Base-by-base conservation (phyloP, 768 basidiomycete species). In the Mycena epipterygia region DNA sequence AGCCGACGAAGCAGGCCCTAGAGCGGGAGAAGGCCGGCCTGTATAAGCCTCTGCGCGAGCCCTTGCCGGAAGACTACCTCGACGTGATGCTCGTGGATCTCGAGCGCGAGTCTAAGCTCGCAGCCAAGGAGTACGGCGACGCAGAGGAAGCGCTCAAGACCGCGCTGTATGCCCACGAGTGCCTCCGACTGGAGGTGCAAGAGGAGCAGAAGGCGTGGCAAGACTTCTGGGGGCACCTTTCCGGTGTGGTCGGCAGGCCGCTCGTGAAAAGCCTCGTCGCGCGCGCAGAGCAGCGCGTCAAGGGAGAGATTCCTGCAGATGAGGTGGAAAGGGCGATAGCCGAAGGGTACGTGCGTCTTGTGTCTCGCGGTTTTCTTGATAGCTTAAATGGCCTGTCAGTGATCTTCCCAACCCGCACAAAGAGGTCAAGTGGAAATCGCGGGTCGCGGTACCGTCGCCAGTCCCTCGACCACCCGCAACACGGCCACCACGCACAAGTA, bases 201-300 rank as follows among this genome's bases (percentile, higher is more conserved):
- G 61, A 21, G 29, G 71, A 72, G 33, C 48, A 42, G 11, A 17
- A 6, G 19, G 49, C n/a, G 44, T 72, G 71, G 71, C 35, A 39
- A 21, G 46, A 14, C 35, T 41, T 72, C 12, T 67, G 58, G 70
- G 32, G 19, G 19, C 23, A 62, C 17, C 39, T 67, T 1, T 33
- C 30, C 23, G 3, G 59, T 8, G 64, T 67, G 16, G n/a, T 44
- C 16, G 70, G 70, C 19, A 23, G 56, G 33, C 52, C 42, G 14
- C n/a, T 48, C 14, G 65, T 46, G 32, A 23, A 67, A 5, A 23
- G 37, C 35, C 46, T 27, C 21, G 16, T 41, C 33, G 52, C 23
- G n/a, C 51, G 59, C 21, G 33, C 44, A 4, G 19, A 14, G 44
- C 13, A 23, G 35, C 39, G 69, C 19, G 33, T 41, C 39, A 33